These are phyloP conservation scores for Pinguiococcus pyrenoidosus DNA, from an alignment of 108 stramenopile species.

Conservation along the genomic window DNA sequence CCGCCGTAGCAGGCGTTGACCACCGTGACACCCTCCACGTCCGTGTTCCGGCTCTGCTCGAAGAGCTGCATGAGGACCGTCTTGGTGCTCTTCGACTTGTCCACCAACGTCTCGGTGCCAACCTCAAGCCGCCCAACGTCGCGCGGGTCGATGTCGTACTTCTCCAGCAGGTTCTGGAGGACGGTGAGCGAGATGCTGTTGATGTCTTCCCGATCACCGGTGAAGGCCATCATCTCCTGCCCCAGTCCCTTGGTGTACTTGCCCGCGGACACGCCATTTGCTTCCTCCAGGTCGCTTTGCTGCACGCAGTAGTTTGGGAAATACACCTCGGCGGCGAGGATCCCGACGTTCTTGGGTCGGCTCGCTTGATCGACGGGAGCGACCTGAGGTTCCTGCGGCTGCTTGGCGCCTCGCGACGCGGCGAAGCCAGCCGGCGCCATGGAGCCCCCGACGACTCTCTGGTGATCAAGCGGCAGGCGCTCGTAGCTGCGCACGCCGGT, in stretches of 20 bases:
- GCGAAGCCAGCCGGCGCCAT: no score
- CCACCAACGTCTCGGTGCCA: conserved; percentile 89
- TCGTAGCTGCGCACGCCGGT: no score
- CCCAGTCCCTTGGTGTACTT: conserved; percentile 89
- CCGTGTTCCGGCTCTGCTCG: conserved; percentile 50
- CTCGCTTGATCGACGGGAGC: no score
- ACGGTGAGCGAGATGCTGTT: conserved; percentile 81
- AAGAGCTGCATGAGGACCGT: conserved; percentile 90
- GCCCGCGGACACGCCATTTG: conserved; percentile 66
- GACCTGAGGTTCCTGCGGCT: no score
- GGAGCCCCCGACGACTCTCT: no score
- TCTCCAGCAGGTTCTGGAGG: conserved; percentile 75
- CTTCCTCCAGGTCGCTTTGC: conserved; percentile 72
- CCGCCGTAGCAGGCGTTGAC: conserved; percentile 98
- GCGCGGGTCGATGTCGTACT: conserved; percentile 69
- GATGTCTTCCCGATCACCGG: conserved; percentile 67
- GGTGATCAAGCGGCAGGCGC: no score
- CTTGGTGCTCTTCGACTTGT: conserved; percentile 91
- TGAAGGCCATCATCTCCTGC: conserved; percentile 78
- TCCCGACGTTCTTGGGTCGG: no score
- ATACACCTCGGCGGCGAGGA: conserved; percentile 86
- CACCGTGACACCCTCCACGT: conserved; percentile 80
- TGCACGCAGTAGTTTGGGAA: conserved; percentile 77
- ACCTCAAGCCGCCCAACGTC: conserved; percentile 63
- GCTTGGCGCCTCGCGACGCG: no score